Conservation (phyloP, 768 basidiomycete species). For the Tulasnella sp. region DNA sequence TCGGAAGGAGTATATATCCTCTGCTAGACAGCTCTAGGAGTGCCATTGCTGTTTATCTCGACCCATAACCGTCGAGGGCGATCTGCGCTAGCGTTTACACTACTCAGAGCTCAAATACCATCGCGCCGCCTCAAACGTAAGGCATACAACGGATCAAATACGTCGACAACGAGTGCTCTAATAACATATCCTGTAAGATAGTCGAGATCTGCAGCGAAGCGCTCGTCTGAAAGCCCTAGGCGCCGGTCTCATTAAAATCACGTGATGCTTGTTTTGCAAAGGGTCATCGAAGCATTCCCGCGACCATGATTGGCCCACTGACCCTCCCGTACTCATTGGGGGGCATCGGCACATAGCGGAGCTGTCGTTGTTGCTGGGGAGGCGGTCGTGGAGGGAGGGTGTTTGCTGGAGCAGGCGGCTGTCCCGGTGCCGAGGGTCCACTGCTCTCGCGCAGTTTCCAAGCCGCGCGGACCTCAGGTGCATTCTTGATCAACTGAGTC, state of each 20-base stretch:
- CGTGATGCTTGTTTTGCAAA: background rate
- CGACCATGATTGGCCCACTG: constrained; percentile 12
- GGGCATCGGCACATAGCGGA: constrained; percentile 7
- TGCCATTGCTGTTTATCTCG: no score
- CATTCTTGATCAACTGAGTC: constrained; percentile 11
- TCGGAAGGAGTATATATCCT: no score
- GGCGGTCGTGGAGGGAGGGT: constrained; percentile 10
- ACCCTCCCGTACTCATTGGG: constrained; percentile 14
- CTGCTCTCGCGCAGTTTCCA: constrained; percentile 14
- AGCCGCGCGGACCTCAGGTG: constrained; percentile 5
- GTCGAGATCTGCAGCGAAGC: background rate
- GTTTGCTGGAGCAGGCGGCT: constrained; percentile 7
- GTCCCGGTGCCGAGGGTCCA: background rate
- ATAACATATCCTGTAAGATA: background rate
- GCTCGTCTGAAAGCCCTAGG: background rate
- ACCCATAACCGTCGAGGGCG: no score
- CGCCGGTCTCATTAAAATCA: constrained; percentile 1
- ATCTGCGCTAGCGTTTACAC: no score
- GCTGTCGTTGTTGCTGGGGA: background rate
- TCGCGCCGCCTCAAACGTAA: no score
- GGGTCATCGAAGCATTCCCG: constrained; percentile 10
- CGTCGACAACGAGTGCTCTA: background rate
- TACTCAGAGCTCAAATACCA: no score
- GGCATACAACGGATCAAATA: background rate
- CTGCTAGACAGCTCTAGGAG: no score